Conservation (phyloP, 306 rosid species). For the Morella rubra region DNA sequence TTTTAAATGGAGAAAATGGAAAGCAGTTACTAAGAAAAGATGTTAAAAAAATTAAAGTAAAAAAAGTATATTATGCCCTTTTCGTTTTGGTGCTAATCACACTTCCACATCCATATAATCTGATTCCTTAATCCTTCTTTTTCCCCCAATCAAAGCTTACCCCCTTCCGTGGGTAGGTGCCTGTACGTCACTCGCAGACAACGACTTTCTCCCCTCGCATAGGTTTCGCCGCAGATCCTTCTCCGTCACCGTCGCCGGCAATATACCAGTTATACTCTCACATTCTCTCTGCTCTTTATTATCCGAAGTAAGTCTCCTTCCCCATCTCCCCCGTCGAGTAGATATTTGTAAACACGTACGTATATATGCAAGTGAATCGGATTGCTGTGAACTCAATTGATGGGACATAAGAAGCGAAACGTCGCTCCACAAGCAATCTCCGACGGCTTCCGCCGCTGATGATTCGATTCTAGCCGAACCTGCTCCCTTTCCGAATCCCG, state of each 20-base stretch:
- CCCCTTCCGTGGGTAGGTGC: slow-evolving; percentile 28
- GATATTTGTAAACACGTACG: slow-evolving; percentile 1
- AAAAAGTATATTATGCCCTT: not conserved
- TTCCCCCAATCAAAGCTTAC: slow-evolving; percentile 1
- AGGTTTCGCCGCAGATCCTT: slow-evolving; percentile 52
- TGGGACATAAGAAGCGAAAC: slow-evolving; percentile 92
- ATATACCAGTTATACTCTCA: not conserved
- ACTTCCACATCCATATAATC: not conserved
- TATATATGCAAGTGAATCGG: slow-evolving; percentile 63
- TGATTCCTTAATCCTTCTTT: not conserved
- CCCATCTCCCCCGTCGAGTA: not conserved
- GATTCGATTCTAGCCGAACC: slow-evolving; percentile 29
- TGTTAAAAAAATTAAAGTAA: too few relatives aligned
- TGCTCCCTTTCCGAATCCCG: slow-evolving; percentile 29
- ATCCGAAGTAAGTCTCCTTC: slow-evolving; percentile 31
- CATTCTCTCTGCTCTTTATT: slow-evolving; percentile 24
- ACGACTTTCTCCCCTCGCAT: slow-evolving; percentile 14
- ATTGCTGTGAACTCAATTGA: slow-evolving; percentile 50
- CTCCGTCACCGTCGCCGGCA: slow-evolving; percentile 22
- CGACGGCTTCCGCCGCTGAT: slow-evolving; percentile 55
- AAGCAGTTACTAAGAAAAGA: too few relatives aligned
- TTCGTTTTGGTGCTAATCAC: not conserved
- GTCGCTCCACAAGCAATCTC: slow-evolving; percentile 56
- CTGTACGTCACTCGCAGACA: slow-evolving; percentile 12
- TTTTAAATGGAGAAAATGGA: too few relatives aligned